These are phyloP conservation scores for Cercospora nicotianae DNA, from an alignment of 2,329 filamentous ascomycete genomes.

Conservation along the genomic window DNA sequence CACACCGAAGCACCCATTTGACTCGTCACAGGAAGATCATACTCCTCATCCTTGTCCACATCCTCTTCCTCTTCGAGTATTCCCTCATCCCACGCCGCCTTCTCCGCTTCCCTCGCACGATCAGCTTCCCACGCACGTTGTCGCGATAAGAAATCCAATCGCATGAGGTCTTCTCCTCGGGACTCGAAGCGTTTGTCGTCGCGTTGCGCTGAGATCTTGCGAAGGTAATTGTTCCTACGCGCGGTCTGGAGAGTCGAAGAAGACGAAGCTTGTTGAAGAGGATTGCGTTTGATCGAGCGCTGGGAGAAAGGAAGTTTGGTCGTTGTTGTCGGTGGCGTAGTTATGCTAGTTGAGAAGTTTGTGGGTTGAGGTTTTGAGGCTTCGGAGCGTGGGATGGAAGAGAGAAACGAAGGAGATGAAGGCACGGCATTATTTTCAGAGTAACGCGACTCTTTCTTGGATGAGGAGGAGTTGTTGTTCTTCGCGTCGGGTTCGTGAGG, in stretches of 20 bases:
- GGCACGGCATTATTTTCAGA: neutral
- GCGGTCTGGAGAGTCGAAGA: neutral
- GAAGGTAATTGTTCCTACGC: constrained; percentile 66
- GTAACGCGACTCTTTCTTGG: neutral
- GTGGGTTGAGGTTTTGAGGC: neutral
- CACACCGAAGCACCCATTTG: constrained; percentile 6
- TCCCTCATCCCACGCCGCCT: constrained; percentile 23
- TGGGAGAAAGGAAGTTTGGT: constrained; percentile 13
- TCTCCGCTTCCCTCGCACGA: constrained; percentile 43
- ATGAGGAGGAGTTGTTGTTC: constrained; percentile 14
- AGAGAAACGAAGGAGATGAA: neutral
- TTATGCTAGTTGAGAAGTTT: constrained; percentile 1
- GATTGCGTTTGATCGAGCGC: constrained; percentile 11
- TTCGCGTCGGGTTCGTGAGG: constrained; percentile 3
- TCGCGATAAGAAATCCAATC: constrained; percentile 47
- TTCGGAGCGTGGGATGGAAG: neutral
- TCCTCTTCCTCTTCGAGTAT: constrained; percentile 30
- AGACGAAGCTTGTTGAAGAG: neutral
- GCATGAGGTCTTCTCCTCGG: constrained; percentile 51
- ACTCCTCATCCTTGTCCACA: constrained; percentile 24
- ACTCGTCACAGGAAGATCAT: constrained; percentile 21
- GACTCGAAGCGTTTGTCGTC: constrained; percentile 50
- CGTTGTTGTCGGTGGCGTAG: neutral
- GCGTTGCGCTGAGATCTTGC: constrained; percentile 51
- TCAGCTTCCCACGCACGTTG: constrained; percentile 49